Evolutionary conservation across 2,329 filamentous ascomycete species (phyloP).

Genomic region (Paraconiothyrium brasiliense): DNA sequence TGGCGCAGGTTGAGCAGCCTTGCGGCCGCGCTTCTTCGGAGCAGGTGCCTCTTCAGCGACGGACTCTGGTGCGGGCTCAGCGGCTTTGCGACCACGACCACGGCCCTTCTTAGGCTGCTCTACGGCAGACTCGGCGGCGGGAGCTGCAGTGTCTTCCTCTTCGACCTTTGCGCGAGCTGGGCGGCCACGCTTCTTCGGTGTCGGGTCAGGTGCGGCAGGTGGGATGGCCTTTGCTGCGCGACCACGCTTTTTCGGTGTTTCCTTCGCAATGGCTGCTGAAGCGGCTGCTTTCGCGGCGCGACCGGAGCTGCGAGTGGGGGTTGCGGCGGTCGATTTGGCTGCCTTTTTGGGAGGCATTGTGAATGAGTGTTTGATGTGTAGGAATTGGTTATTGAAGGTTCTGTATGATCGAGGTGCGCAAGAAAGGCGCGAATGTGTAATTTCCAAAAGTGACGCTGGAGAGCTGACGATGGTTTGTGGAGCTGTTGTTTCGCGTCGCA

Average conservation of each 20-base stretch:
- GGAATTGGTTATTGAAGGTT: no score
- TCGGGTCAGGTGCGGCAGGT: not conserved
- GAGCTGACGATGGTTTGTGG: not conserved
- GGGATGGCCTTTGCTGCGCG: conserved; percentile 25
- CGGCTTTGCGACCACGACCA: conserved; percentile 17
- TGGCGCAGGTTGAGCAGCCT: conserved; percentile 3
- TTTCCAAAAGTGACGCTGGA: not conserved
- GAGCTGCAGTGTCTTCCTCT: conserved; percentile 11
- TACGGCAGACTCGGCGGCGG: conserved; percentile 6
- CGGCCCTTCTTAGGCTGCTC: conserved; percentile 26
- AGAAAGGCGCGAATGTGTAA: not conserved
- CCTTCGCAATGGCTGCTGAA: conserved; percentile 15
- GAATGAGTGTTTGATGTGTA: not conserved
- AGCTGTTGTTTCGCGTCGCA: not conserved
- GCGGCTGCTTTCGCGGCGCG: conserved; percentile 11
- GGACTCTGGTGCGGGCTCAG: conserved; percentile 1
- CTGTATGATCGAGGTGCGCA: not conserved
- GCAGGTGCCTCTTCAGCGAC: conserved; percentile 12
- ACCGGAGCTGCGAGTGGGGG: conserved; percentile 1
- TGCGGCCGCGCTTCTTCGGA: conserved; percentile 27
- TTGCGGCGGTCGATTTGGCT: not conserved
- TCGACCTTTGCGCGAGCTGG: conserved; percentile 23
- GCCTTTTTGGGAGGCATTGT: conserved; percentile 6
- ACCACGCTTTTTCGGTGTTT: conserved; percentile 26
- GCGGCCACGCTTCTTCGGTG: conserved; percentile 36